Base-by-base conservation (phyloP, 257 asterid species). In the Perilla frutescens region DNA sequence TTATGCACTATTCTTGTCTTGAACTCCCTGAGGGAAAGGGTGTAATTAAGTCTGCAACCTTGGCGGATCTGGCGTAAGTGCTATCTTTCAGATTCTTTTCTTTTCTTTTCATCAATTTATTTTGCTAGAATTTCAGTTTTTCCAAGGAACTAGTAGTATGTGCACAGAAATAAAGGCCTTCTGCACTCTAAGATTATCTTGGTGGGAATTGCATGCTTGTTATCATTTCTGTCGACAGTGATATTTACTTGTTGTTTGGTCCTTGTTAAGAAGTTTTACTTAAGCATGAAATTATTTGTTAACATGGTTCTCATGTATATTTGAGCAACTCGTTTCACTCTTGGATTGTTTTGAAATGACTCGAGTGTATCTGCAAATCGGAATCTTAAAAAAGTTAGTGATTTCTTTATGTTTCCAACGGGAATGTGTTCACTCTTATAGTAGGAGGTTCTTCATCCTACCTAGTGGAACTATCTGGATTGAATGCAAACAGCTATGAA, bases 21-120 rank as follows among this genome's bases (percentile, higher is more conserved):
- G 98, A 86, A 80, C 79, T 77, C 53, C 85, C 92, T 0, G 98
- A 93, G 79, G 97, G 97, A 50, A 91, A 84, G 77, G 91, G 88
- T 63, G 79, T 93, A 73, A 88, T 54, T 48, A 93, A 82, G 84
- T 84, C 94, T 6, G 92, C 85, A 58, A 87, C 84, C 58, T 81
- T 83, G 76, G 90, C 84, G 11, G 97, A 93, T 84, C 79, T 91
- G 29, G 98, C 97, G 98, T 93, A 83, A 89, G 98, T 84, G 37
- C 68, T 64, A 13, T 44, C 32, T 76, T 45, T 40, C 8, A n/a
- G 37, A 43, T 64, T 56, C 36, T 37, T 68, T 7, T 68, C 10
- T 0, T 20, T 14, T 66, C 34, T 50, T 58, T 44, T 2, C 15
- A 41, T 43, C 3, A 9, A 31, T 20, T 20, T 20, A 20, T 9